These are phyloP conservation scores for Verticillium albo-atrum DNA, from an alignment of 2,329 filamentous ascomycete genomes.

Conservation along the genomic window DNA sequence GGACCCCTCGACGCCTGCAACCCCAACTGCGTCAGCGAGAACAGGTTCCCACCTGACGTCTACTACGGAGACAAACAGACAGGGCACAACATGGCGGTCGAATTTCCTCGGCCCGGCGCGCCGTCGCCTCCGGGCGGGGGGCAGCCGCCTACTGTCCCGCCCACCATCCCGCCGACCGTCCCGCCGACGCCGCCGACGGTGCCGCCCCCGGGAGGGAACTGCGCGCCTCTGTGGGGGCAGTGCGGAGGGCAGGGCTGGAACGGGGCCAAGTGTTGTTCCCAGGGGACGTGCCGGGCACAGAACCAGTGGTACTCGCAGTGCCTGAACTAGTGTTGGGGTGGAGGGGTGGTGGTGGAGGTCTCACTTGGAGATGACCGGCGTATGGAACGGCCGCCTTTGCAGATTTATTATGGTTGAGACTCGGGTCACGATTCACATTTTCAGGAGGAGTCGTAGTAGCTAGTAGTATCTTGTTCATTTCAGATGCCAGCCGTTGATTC, in stretches of 20 bases:
- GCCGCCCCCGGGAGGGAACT: neutral
- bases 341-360: neutral
- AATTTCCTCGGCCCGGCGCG: constrained; percentile 3
- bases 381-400: no score
- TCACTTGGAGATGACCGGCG: no score
- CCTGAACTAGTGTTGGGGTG: neutral
- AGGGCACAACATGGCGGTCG: constrained; percentile 6
- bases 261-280: constrained; percentile 12
- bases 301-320: constrained; percentile 16
- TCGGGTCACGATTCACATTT: no score
- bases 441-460: no score
- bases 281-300: constrained; percentile 8
- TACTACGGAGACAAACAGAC: constrained; percentile 11
- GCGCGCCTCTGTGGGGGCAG: constrained; percentile 3
- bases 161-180: neutral
- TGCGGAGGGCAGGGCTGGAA: constrained; percentile 12
- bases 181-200: neutral
- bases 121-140: neutral
- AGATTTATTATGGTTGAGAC: no score
- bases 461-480: no score
- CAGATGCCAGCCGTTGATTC: no score
- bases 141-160: neutral
- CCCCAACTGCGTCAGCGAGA: constrained; percentile 12
- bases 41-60: constrained; percentile 9
- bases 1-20: constrained; percentile 12